phyloP scores from a whole-genome alignment of 2,329 filamentous ascomycete genomes.

The Orbilia quercus region DNA sequence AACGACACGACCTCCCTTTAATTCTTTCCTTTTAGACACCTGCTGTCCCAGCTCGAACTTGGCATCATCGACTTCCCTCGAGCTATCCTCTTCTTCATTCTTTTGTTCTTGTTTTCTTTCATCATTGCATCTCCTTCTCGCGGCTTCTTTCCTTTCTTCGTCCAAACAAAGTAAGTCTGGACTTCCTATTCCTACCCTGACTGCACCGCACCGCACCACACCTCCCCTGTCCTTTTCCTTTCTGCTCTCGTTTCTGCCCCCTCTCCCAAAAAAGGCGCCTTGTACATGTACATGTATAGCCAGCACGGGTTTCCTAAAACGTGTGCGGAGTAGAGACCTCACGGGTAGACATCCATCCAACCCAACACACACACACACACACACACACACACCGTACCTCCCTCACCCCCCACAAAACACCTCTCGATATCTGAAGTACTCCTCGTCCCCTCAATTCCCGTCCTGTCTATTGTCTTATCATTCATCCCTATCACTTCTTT shows the following conservation, averaged over 20 bases:
- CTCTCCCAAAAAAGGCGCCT: conserved; percentile 42
- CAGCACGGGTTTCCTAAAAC: conserved; percentile 58
- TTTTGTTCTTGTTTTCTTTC: too few species aligned
- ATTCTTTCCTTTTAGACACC: conserved; percentile 49
- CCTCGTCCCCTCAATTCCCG: conserved; percentile 53
- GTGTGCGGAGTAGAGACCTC: conserved; percentile 57
- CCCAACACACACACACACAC: conserved; percentile 53
- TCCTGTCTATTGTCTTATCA: conserved; percentile 25
- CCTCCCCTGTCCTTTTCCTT: conserved; percentile 31
- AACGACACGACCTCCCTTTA: conserved; percentile 56
- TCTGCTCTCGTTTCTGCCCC: too few species aligned
- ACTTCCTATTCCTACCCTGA: too few species aligned
- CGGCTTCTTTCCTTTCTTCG: conserved; percentile 21
- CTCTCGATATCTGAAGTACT: conserved; percentile 57
- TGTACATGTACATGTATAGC: too few species aligned
- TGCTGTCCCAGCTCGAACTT: conserved; percentile 35
- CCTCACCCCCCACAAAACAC: conserved; percentile 41
- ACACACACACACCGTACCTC: too few species aligned
- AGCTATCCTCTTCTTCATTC: conserved; percentile 60
- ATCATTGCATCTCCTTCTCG: conserved; percentile 60
- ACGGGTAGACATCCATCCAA: conserved; percentile 55
- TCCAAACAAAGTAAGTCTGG: conserved; percentile 32
- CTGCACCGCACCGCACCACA: too few species aligned
- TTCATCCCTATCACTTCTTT: too few species aligned
- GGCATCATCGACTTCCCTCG: conserved; percentile 59